Percentiles rank a stretch among this genome's conserved stretches.
Conservation (phyloP, 768 basidiomycete species). For the Tulasnella sp. region DNA sequence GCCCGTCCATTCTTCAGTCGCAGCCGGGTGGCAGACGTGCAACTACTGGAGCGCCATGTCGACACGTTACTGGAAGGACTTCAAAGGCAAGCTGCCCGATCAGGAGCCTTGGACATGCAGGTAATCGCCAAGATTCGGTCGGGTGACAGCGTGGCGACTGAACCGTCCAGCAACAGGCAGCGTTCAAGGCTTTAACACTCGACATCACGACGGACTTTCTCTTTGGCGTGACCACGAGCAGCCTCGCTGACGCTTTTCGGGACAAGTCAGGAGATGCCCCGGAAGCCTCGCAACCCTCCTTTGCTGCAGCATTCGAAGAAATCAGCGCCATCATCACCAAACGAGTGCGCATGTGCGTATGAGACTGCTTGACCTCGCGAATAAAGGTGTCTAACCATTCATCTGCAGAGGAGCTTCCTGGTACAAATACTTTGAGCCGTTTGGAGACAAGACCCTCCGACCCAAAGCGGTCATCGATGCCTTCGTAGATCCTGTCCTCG, state of each 20-base stretch:
- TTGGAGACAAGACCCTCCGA: slow-evolving; percentile 47
- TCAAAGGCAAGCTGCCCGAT: neutral
- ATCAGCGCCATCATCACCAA: slow-evolving; percentile 46
- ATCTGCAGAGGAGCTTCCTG: slow-evolving; percentile 45
- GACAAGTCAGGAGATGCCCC: slow-evolving; percentile 48
- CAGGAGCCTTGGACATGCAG: slow-evolving; percentile 41
- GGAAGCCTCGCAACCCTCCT: slow-evolving; percentile 56
- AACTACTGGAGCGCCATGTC: slow-evolving; percentile 64
- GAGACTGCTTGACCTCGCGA: neutral
- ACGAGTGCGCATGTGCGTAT: slow-evolving; percentile 43
- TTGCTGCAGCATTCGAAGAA: slow-evolving; percentile 52
- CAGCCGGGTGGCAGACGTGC: slow-evolving; percentile 72
- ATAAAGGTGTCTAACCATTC: neutral
- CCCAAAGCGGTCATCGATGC: slow-evolving; percentile 47
- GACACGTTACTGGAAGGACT: slow-evolving; percentile 39
- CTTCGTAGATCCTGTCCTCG: slow-evolving; percentile 67
- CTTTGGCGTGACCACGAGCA: slow-evolving; percentile 70
- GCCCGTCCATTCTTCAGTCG: slow-evolving; percentile 75
- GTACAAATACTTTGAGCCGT: slow-evolving; percentile 50
- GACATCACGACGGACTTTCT: slow-evolving; percentile 75
- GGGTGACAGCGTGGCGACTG: neutral
- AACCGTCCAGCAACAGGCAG: slow-evolving; percentile 52
- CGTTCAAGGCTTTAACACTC: slow-evolving; percentile 67
- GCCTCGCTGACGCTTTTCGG: slow-evolving; percentile 41
- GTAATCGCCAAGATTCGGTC: slow-evolving; percentile 45